Evolutionary conservation across 257 asterid species (phyloP), one percentile per base, ranked within the genome.

Genomic region (Solanum chiquidenum): DNA sequence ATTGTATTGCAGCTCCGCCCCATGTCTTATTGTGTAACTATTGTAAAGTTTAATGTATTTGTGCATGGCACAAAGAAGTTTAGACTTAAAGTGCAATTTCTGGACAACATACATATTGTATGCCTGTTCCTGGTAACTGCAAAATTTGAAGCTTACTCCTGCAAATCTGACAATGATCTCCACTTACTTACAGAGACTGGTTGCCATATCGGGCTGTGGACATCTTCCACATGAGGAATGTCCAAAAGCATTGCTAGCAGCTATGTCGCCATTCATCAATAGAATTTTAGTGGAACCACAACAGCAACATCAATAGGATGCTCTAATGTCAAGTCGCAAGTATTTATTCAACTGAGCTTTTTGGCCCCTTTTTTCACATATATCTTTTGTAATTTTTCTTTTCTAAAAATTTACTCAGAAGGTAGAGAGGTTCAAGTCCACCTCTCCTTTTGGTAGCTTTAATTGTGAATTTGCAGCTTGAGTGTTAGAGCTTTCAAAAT

Each of bases 181-280:
- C 12, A 84, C 20, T 58, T 55, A 55, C 62, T 80, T 91, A 92
- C 99, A 95, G 98, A 95, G 96, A 89, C 91, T 97, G 90, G 98
- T 95, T 18, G 94, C 98, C 79, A 93, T 97, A 93, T 94, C 98
- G 79, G 98, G 98, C 86, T 97, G 99, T 87, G 99, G 98, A 86
- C 99, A 95, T 92, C 98, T 97, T 88, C 99, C 99, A 20, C 99
- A 95, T 3, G 99, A 97, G 95, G 99, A 97, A 90, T 97, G 99
- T 80, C 98, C 99, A 31, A 97, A 93, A 93, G 99, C 98, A 75
- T 92, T 97, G 92, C 95, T 97, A 86, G 98, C 96, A 29, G 98
- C 98, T 84, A 91, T 97, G 79, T 90, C 93, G 14, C 99, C 99
- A 9, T 97, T 97, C 93, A 93, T 97, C 83, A 89, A 91, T 66